Percentiles rank a stretch among this genome's conserved stretches.
These are phyloP conservation scores for Terfezia claveryi DNA, from an alignment of 495 filamentous ascomycete species.

Conservation along the genomic window DNA sequence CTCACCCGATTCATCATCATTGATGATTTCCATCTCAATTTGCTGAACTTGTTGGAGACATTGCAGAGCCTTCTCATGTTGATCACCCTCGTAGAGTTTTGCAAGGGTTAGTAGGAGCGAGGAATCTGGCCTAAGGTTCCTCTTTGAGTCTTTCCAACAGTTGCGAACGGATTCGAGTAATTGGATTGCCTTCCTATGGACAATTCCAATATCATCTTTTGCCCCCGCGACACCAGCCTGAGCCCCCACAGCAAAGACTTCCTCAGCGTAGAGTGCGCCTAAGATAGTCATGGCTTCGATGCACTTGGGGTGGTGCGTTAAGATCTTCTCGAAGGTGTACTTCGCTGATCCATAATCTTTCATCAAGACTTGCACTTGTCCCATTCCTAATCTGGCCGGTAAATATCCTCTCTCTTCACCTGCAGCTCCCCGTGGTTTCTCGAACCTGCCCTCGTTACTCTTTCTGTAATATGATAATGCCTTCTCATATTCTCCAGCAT, in stretches of 20 bases:
- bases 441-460: conserved; percentile 54
- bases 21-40: conserved; percentile 35
- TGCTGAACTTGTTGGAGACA: conserved; percentile 79
- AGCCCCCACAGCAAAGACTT: conserved; percentile 43
- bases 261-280: conserved; percentile 76
- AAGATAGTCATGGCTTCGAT: conserved; percentile 81
- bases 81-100: conserved; percentile 64
- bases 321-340: conserved; percentile 78
- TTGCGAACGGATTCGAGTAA: conserved; percentile 65
- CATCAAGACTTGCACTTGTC: conserved; percentile 67
- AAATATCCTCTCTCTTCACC: conserved; percentile 55
- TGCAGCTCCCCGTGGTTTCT: conserved; percentile 33
- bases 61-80: conserved; percentile 73
- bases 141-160: conserved; percentile 74
- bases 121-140: conserved; percentile 53
- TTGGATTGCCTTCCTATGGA: conserved; percentile 60
- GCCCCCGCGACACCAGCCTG: conserved; percentile 38
- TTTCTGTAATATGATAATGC: conserved; percentile 66
- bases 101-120: conserved; percentile 83
- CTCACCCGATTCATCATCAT: conserved; percentile 38
- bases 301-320: conserved; percentile 39
- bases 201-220: conserved; percentile 70
- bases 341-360: conserved; percentile 76
- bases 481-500: conserved; percentile 37
- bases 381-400: conserved; percentile 78